These are phyloP conservation scores for Claviceps pusilla DNA, from an alignment of 2,329 filamentous ascomycete genomes.

Conservation along the genomic window DNA sequence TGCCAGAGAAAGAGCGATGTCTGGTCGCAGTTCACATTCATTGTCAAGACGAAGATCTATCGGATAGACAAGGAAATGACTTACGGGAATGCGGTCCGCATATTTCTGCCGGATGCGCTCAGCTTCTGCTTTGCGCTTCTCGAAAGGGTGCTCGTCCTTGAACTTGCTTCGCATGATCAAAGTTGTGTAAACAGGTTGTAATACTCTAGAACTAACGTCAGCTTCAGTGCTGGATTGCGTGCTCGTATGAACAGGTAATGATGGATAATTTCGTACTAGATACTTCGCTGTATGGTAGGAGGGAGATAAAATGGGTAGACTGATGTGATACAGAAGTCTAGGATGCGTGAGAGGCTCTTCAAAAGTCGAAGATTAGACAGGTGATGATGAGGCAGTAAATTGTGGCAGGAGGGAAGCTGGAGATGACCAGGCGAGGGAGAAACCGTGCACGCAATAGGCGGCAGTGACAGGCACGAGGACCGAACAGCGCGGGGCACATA, in stretches of 20 bases:
- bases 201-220: background rate
- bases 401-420: conserved; percentile 6
- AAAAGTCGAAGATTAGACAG: conserved; percentile 8
- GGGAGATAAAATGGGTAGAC: no score
- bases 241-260: background rate
- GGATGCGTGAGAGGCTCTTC: conserved; percentile 7
- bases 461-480: conserved; percentile 6
- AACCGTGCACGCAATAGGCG: conserved; percentile 6
- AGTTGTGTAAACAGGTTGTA: conserved; percentile 11
- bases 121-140: conserved; percentile 99
- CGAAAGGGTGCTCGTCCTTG: conserved; percentile 99
- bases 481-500: conserved; percentile 1
- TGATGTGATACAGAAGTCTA: conserved; percentile 3
- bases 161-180: conserved; percentile 91
- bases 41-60: background rate
- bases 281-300: background rate
- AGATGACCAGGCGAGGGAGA: conserved; percentile 5
- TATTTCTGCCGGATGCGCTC: conserved; percentile 99
- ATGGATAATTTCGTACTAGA: background rate
- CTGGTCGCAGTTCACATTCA: background rate
- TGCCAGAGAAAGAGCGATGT: background rate
- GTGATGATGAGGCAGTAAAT: conserved; percentile 12
- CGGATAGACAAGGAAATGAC: conserved; percentile 22
- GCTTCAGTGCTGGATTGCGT: background rate
- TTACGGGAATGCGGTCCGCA: conserved; percentile 90